Percentiles rank a stretch among this genome's conserved stretches.
Evolutionary conservation across 306 rosid species (phyloP).

Genomic region (Acacia crassicarpa): DNA sequence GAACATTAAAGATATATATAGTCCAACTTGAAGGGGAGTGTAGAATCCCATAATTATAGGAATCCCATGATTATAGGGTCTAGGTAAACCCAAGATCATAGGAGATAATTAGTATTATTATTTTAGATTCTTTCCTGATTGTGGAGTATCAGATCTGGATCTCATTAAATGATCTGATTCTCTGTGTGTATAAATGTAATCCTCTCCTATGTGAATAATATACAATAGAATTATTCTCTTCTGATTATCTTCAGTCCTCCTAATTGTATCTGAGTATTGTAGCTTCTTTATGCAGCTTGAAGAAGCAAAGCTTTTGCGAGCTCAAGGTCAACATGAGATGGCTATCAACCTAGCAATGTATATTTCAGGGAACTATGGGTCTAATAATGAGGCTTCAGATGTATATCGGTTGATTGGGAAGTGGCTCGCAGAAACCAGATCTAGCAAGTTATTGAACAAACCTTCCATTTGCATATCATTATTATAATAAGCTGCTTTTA

Average conservation of each 20-base stretch:
- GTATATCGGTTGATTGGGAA: slow-evolving; percentile 87
- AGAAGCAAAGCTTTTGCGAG: slow-evolving; percentile 96
- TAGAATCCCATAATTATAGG: too few relatives aligned
- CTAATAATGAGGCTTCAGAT: slow-evolving; percentile 77
- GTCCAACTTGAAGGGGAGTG: too few relatives aligned
- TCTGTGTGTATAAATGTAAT: too few relatives aligned
- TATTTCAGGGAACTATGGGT: slow-evolving; percentile 49
- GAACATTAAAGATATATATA: too few relatives aligned
- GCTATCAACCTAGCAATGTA: slow-evolving; percentile 91
- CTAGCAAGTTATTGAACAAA: slow-evolving; percentile 73
- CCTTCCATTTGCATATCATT: slow-evolving; percentile 15
- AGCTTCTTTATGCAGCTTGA: slow-evolving; percentile 65
- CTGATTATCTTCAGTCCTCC: neutral
- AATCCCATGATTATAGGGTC: too few relatives aligned
- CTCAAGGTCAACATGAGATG: slow-evolving; percentile 86
- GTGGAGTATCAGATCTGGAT: too few relatives aligned
- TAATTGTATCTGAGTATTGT: slow-evolving; percentile 3
- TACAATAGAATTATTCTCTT: too few relatives aligned
- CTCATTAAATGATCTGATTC: too few relatives aligned
- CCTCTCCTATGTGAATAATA: too few relatives aligned
- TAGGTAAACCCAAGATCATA: too few relatives aligned
- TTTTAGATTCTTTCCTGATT: too few relatives aligned
- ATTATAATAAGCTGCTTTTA: neutral
- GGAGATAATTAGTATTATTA: too few relatives aligned
- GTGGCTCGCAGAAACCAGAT: slow-evolving; percentile 98